phyloP scores from a whole-genome alignment of 192 early-diverging fungal species.

The Phycomyces blakesleeanus region DNA sequence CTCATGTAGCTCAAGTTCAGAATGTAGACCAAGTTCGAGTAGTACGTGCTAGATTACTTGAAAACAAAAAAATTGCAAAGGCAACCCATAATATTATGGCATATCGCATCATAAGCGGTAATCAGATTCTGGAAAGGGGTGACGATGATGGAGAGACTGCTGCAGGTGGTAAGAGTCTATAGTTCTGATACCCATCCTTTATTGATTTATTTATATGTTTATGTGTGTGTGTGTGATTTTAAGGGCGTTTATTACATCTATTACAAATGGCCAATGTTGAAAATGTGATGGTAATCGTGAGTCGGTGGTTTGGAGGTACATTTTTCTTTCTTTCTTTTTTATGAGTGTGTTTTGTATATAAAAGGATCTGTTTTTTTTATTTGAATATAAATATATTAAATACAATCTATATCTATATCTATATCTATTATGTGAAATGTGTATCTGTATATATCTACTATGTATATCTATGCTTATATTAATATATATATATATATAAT shows the following conservation, averaged over 20 bases:
- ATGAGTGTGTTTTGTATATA: too few species aligned
- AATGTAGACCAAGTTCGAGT: conserved; percentile 48
- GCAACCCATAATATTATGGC: conserved; percentile 91
- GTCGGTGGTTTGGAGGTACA: conserved; percentile 82
- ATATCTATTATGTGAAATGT: too few species aligned
- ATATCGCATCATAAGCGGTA: conserved; percentile 66
- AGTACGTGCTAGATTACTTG: conserved; percentile 48
- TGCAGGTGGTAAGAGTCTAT: conserved; percentile 57
- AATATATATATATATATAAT: too few species aligned
- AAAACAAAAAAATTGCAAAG: conserved; percentile 69
- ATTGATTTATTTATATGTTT: too few species aligned
- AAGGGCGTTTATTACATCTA: conserved; percentile 70
- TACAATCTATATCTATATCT: too few species aligned
- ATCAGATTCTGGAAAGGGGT: conserved; percentile 60
- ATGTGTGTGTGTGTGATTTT: too few species aligned
- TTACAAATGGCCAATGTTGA: conserved; percentile 65
- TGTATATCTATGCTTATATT: too few species aligned
- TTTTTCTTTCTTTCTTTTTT: too few species aligned
- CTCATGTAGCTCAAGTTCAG: conserved; percentile 61
- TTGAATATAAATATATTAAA: too few species aligned
- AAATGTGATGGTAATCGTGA: conserved; percentile 80
- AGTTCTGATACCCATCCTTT: too few species aligned
- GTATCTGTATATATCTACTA: too few species aligned
- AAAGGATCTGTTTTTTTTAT: too few species aligned
- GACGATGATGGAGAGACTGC: conserved; percentile 96